Percentiles rank a stretch among this genome's conserved stretches.
Conservation (phyloP, 805 yeast genomes). For the Ogataea ganodermae region DNA sequence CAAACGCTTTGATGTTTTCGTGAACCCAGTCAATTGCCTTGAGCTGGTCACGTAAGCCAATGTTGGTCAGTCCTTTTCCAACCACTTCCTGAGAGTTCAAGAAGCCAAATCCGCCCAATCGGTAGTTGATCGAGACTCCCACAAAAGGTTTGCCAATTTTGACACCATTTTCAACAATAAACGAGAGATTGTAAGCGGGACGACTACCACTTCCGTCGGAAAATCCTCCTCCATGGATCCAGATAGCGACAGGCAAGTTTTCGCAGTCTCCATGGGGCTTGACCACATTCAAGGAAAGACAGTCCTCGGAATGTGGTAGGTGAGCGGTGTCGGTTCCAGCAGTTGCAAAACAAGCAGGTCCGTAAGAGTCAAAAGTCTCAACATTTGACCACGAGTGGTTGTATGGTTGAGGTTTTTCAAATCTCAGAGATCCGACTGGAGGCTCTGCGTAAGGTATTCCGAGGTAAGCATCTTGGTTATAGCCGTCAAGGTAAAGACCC, state of each 20-base stretch:
- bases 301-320: slow-evolving; percentile 4
- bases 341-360: slow-evolving; percentile 1
- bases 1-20: slow-evolving; percentile 1
- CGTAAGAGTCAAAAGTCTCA: neutral
- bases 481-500: neutral
- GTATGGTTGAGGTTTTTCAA: slow-evolving; percentile 2
- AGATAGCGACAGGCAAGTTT: slow-evolving; percentile 1
- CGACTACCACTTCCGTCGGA: neutral
- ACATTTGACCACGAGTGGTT: neutral
- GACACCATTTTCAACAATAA: slow-evolving; percentile 1
- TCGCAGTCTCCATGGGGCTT: slow-evolving; percentile 3
- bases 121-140: slow-evolving; percentile 3
- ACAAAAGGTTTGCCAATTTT: slow-evolving; percentile 3
- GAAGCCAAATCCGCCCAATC: slow-evolving; percentile 2
- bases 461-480: slow-evolving; percentile 1
- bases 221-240: slow-evolving; percentile 7
- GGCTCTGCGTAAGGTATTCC: slow-evolving; percentile 6
- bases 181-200: slow-evolving; percentile 3
- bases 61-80: slow-evolving; percentile 3
- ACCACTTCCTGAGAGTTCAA: slow-evolving; percentile 1
- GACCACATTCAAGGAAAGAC: slow-evolving; percentile 4
- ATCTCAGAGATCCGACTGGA: slow-evolving; percentile 1
- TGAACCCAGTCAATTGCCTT: slow-evolving; percentile 4
- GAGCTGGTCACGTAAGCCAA: slow-evolving; percentile 3
- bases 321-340: neutral